phyloP scores from a whole-genome alignment of 2,329 filamentous ascomycete species.

The Neonectria ditissima region DNA sequence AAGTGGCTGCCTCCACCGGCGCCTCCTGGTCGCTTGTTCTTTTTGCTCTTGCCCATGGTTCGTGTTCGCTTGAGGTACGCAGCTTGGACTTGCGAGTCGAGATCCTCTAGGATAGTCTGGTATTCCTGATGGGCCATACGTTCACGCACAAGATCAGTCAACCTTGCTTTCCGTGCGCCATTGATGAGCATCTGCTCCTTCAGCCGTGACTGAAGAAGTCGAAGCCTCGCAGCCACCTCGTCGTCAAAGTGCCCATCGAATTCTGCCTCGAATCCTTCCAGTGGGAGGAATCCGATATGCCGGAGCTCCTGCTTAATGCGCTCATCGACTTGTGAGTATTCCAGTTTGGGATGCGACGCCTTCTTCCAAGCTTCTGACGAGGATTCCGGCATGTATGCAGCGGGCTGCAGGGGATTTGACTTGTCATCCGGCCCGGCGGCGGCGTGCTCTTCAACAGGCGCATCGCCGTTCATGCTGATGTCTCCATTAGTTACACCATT shows the following conservation, averaged over 20 bases:
- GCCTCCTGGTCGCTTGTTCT: constrained; percentile 83
- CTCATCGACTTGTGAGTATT: constrained; percentile 89
- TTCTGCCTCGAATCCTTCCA: constrained; percentile 74
- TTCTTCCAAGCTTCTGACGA: constrained; percentile 83
- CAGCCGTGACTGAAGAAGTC: constrained; percentile 84
- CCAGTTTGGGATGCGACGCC: constrained; percentile 78
- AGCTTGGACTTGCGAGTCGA: constrained; percentile 93
- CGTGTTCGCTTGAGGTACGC: constrained; percentile 96
- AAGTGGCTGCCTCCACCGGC: constrained; percentile 77
- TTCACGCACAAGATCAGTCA: constrained; percentile 89
- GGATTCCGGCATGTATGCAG: constrained; percentile 84
- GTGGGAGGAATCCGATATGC: constrained; percentile 87
- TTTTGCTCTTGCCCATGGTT: constrained; percentile 93
- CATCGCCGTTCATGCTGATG: constrained; percentile 65
- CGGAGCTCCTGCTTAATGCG: constrained; percentile 91
- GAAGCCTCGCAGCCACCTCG: constrained; percentile 89
- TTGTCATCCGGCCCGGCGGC: constrained; percentile 53
- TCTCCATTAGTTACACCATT: constrained; percentile 68
- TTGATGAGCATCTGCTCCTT: constrained; percentile 88
- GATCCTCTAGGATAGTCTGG: constrained; percentile 94
- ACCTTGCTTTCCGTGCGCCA: constrained; percentile 86
- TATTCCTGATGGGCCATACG: constrained; percentile 98
- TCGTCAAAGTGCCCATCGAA: constrained; percentile 94
- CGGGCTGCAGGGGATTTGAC: constrained; percentile 66
- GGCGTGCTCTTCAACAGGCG: constrained; percentile 50